Conservation (phyloP, 495 filamentous ascomycete species). For the Bryoglossum gracile region DNA sequence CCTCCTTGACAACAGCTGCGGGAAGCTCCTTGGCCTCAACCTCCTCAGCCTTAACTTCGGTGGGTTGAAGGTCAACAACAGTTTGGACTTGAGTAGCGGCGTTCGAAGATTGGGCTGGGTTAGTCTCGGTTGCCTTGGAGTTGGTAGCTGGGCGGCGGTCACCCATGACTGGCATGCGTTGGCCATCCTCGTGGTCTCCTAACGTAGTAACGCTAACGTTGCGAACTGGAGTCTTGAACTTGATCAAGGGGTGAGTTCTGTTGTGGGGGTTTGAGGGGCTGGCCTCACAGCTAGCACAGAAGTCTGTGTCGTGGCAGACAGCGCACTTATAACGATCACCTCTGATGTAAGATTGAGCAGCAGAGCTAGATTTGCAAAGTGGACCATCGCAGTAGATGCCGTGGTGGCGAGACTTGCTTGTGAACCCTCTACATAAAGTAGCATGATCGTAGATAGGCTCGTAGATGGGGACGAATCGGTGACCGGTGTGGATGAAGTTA, state of each 20-base stretch:
- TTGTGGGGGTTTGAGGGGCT: constrained; percentile 80
- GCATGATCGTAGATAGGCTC: constrained; percentile 56
- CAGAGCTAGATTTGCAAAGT: constrained; percentile 58
- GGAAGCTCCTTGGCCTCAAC: constrained; percentile 27
- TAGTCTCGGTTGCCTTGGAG: constrained; percentile 46
- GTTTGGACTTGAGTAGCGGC: constrained; percentile 61
- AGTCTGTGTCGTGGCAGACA: constrained; percentile 92
- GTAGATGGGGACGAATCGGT: constrained; percentile 88
- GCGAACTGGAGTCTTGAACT: constrained; percentile 90
- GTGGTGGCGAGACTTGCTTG: constrained; percentile 51
- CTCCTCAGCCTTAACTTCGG: constrained; percentile 35
- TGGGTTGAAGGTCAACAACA: constrained; percentile 59
- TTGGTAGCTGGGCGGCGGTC: constrained; percentile 43
- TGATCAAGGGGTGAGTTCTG: constrained; percentile 89
- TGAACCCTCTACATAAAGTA: constrained; percentile 26
- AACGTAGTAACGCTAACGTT: constrained; percentile 83
- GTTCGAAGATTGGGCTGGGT: constrained; percentile 41
- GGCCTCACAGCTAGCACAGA: constrained; percentile 92
- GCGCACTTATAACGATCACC: constrained; percentile 96
- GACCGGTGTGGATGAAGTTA: constrained; percentile 61
- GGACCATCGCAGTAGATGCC: constrained; percentile 96
- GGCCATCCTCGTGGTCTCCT: constrained; percentile 61
- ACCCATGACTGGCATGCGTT: constrained; percentile 55
- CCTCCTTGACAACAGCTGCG: constrained; percentile 19
- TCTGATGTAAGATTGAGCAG: constrained; percentile 57